Conservation (phyloP, 257 asterid genomes). For the Solanum rostratum region DNA sequence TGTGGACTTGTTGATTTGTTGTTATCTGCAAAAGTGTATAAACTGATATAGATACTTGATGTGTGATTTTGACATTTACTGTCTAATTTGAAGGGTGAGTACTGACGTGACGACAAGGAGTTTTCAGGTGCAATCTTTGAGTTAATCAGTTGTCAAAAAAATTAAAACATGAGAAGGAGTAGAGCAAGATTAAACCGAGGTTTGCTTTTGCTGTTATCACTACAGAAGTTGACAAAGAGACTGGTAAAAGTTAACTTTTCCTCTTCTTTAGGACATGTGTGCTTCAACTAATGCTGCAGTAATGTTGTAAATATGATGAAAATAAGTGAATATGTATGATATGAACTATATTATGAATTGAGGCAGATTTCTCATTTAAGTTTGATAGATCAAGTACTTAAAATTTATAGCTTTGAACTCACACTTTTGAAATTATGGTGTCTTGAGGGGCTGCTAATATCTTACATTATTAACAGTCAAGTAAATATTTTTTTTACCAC, state of each 20-base stretch:
- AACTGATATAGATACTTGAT: background rate
- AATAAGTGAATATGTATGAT: background rate
- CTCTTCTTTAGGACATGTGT: background rate
- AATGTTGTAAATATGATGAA: background rate
- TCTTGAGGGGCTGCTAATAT: background rate
- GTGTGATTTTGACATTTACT: no score
- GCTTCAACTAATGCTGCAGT: background rate
- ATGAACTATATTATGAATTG: background rate
- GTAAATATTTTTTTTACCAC: background rate
- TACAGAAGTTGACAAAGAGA: slow-evolving; percentile 42
- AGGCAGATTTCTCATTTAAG: background rate
- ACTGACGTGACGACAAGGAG: background rate
- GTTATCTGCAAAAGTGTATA: slow-evolving; percentile 12
- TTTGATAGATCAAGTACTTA: background rate
- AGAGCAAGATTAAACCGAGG: slow-evolving; percentile 36
- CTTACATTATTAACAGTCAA: background rate
- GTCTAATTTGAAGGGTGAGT: background rate
- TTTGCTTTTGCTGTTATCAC: slow-evolving; percentile 65
- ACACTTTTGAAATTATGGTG: background rate
- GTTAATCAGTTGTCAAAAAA: background rate
- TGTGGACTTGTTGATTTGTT: slow-evolving; percentile 8
- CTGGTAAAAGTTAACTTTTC: slow-evolving; percentile 20
- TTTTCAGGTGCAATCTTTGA: background rate
- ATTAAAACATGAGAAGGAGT: slow-evolving; percentile 28
- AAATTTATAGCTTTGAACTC: background rate